phyloP scores from a whole-genome alignment of 805 yeast species.

The Grigorovia jiainica region DNA sequence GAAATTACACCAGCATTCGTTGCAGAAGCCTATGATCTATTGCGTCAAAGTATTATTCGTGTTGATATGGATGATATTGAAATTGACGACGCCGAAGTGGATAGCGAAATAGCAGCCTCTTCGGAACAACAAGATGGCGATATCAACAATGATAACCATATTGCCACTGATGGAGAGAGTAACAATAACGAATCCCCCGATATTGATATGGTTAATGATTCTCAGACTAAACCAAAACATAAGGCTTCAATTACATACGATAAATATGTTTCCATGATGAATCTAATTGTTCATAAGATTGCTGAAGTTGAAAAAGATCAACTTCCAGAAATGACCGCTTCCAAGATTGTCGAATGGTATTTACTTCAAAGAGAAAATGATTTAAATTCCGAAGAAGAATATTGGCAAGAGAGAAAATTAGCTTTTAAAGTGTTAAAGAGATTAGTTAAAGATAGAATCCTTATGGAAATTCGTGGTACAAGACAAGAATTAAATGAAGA shows the following conservation, averaged over 20 bases:
- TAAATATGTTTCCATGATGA: constrained; percentile 77
- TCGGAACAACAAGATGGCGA: constrained; percentile 3
- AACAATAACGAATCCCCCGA: constrained; percentile 1
- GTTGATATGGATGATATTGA: constrained; percentile 92
- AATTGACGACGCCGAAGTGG: constrained; percentile 55
- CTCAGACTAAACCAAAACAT: constrained; percentile 13
- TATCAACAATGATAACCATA: constrained; percentile 15
- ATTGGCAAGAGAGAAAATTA: constrained; percentile 57
- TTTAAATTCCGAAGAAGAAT: constrained; percentile 58
- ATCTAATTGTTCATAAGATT: constrained; percentile 58
- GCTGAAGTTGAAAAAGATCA: constrained; percentile 44
- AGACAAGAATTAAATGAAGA: constrained; percentile 36
- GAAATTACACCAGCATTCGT: constrained; percentile 78
- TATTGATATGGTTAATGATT: constrained; percentile 25
- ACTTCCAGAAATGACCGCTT: constrained; percentile 56
- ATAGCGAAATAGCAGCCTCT: neutral
- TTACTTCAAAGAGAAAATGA: constrained; percentile 63
- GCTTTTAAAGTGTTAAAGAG: constrained; percentile 75
- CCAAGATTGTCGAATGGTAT: constrained; percentile 72
- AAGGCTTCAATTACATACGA: constrained; percentile 67
- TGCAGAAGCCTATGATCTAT: constrained; percentile 82
- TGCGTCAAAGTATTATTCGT: constrained; percentile 84
- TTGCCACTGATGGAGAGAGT: constrained; percentile 7
- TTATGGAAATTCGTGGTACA: constrained; percentile 54
- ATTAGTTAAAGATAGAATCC: constrained; percentile 73